Base-by-base conservation (phyloP, 2,329 filamentous ascomycete species). In the Orbilia brochopaga region DNA sequence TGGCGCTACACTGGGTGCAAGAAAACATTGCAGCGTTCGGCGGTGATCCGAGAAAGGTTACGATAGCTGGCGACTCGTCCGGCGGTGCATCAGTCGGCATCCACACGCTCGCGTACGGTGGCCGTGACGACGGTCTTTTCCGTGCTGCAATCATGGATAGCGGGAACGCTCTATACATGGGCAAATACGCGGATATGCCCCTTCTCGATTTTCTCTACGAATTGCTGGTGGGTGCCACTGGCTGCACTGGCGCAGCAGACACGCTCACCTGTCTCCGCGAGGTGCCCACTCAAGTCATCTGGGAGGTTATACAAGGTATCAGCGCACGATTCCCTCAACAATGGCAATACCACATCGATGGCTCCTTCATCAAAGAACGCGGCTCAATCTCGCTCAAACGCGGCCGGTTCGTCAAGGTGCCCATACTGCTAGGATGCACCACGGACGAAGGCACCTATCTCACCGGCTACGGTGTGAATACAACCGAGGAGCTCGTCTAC, bases 11-110 rank as follows among this genome's bases (percentile, higher is more conserved):
- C 77, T 93, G 90, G 90, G 85, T 90, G 0, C 86, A 88, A 6
- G 88, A 91, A 75, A 91, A 92, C 74, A 91, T 93, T 64, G 86
- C 81, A 0, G 83, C 85, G 0, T 95, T 94, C 77, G 91, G 91
- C 8, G 91, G 91, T 13, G 90, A 93, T 77, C 87, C 89, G 0
- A 81, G 82, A n/a, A 89, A 89, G 78, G 89, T 92, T 4, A 92
- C 89, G 0, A 88, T 93, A 69, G 91, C 88, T 87, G 90, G 90
- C 24, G 87, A 92, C 77, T 87, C 84, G 1, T 87, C 88, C 0
- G 88, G 88, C 0, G 74, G 63, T 21, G 69, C 55, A 8, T 73
- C 67, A 5, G 73, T 74, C n/a, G 64, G 74, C 40, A 56, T 62
- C 15, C 69, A 74, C 2, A 37, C 73, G 8, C 48, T 66, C 2